Percentiles rank a stretch among this genome's conserved stretches.
Conservation (phyloP, 371 early-diverging fungal genomes). For the Globomyces sp. region DNA sequence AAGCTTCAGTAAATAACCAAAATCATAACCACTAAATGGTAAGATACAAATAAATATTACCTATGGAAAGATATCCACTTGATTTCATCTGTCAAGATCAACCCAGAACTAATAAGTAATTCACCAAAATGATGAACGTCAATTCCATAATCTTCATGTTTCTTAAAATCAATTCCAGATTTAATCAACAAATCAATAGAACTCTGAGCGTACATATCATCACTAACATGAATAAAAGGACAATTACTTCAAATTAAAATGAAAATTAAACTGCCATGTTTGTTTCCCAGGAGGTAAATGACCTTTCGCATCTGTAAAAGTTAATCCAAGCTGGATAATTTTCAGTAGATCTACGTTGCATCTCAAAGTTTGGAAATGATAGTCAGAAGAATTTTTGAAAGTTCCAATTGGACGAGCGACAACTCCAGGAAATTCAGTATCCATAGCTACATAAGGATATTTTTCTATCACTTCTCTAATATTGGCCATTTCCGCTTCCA, state of each 20-base stretch:
- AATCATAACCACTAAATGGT: conserved; percentile 90
- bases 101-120: conserved; percentile 94
- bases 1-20: conserved; percentile 98
- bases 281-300: conserved; percentile 84
- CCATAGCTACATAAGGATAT: conserved; percentile 98
- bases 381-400: conserved; percentile 93
- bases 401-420: conserved; percentile 98
- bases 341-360: conserved; percentile 99
- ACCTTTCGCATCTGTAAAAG: conserved; percentile 94
- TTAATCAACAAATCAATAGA: conserved; percentile 96
- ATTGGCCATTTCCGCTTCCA: conserved; percentile 92
- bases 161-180: conserved; percentile 98
- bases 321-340: conserved; percentile 99
- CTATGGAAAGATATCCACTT: conserved; percentile 99
- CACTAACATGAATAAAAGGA: conserved; percentile 43
- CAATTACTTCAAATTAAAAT: conserved; percentile 80
- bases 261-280: conserved; percentile 99
- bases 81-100: conserved; percentile 91
- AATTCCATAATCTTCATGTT: conserved; percentile 97
- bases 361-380: conserved; percentile 97
- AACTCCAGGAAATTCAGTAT: conserved; percentile 99
- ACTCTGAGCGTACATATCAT: conserved; percentile 99
- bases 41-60: conserved; percentile 36
- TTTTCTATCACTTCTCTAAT: conserved; percentile 88
- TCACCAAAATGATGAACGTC: conserved; percentile 97